Base-by-base conservation (phyloP, 768 basidiomycete species). In the Mycena kentingensis region DNA sequence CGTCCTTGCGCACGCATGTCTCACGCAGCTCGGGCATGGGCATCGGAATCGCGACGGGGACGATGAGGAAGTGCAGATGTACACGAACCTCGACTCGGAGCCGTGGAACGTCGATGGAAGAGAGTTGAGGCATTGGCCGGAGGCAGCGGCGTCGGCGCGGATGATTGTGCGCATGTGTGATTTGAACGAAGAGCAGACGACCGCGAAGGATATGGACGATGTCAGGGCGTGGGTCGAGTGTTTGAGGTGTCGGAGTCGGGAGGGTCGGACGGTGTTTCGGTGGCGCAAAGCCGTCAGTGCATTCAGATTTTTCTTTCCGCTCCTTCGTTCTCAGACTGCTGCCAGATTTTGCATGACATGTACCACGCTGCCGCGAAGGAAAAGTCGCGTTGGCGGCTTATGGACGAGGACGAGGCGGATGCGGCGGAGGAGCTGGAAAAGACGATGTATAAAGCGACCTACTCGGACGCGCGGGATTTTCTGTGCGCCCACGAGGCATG, bases 21-120 rank as follows among this genome's bases (percentile, higher is more conserved):
- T 61, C 26, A 58, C 46, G 12, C 22, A 29, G 8, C 57, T 66
- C n/a, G 54, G 49, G 10, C 52, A 61, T 46, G 63, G 63, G 12
- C 59, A 61, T 34, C 60, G 61, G 12, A 63, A 66, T 38, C 57
- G 65, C 19, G 63, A 65, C 22, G 65, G 65, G 50, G 48, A 62
- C 28, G 29, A 52, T 19, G 51, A 42, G 11, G 41, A 42, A 7
- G 48, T 58, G 25, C 34, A 56, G 26, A 35, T 66, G 39, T 56
- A 56, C 47, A 19, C 19, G 12, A 53, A 52, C 27, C 46, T 65
- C 24, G 52, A 57, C 39, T 55, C 54, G 24, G 57, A 61, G 47
- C 60, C 65, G 22, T 64, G 65, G 62, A 62, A 63, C 48, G 41
- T 45, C 29, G 63, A 51, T 16, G 55, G 51, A 15, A 31, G 32